phyloP scores from a whole-genome alignment of 371 early-diverging fungal species.

The Mortierella sp. region DNA sequence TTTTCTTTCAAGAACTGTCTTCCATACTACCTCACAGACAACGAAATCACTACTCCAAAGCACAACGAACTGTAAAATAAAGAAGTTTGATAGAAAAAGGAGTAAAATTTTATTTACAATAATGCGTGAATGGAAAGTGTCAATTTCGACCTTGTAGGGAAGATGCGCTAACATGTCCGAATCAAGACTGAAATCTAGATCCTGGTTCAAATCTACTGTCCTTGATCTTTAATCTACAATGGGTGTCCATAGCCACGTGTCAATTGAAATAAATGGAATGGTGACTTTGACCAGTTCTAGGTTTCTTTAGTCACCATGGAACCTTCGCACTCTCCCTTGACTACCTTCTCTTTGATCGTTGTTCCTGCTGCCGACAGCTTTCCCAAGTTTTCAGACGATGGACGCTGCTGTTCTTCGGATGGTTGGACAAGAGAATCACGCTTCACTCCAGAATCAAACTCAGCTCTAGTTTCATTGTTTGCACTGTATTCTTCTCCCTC shows the following conservation, averaged over 20 bases:
- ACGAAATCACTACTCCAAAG: conserved; percentile 27
- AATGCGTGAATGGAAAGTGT: no score
- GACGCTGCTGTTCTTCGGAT: not conserved
- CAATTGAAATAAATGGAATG: not conserved
- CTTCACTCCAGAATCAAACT: not conserved
- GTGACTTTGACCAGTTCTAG: not conserved
- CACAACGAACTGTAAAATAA: conserved; percentile 24
- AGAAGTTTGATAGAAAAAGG: no score
- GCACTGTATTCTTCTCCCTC: not conserved
- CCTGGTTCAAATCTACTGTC: no score
- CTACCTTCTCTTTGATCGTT: not conserved
- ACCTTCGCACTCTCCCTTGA: not conserved
- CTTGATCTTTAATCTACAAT: no score
- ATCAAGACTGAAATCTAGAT: no score
- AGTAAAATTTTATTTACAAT: no score
- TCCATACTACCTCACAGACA: conserved; percentile 32
- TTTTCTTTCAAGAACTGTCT: conserved; percentile 42
- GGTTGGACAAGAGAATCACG: not conserved
- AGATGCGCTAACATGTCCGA: no score
- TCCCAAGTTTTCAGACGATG: not conserved
- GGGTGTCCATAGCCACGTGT: no score
- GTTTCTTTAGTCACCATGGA: not conserved
- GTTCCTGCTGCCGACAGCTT: not conserved
- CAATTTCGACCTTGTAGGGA: no score
- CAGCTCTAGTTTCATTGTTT: not conserved